Conservation (phyloP, 352 stramenopile species). For the Phytopythium helicoides region DNA sequence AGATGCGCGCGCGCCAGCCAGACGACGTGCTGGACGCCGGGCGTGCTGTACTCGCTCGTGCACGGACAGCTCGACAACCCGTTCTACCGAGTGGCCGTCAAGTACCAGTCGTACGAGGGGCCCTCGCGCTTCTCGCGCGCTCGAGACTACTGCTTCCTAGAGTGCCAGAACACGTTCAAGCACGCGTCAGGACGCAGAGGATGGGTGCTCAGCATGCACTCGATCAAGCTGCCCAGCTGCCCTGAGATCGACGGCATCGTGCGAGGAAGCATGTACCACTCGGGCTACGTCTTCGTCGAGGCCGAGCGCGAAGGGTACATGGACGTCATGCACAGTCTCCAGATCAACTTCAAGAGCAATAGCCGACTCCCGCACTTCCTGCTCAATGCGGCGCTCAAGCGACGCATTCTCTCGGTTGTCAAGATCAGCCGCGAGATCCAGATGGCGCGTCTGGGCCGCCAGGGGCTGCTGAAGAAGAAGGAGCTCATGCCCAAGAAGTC, state of each 20-base stretch:
- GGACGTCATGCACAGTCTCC: conserved; percentile 84
- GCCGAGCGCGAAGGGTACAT: conserved; percentile 72
- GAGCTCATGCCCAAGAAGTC: conserved; percentile 69
- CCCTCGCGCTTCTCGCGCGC: conserved; percentile 53
- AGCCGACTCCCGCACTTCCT: conserved; percentile 61
- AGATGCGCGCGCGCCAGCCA: conserved; percentile 57
- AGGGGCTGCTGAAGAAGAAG: conserved; percentile 57
- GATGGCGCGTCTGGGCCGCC: conserved; percentile 46
- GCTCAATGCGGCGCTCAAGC: conserved; percentile 60
- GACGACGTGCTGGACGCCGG: conserved; percentile 68
- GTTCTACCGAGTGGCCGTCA: conserved; percentile 65
- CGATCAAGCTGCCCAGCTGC: conserved; percentile 74
- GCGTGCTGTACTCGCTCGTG: conserved; percentile 61
- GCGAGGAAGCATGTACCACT: conserved; percentile 80
- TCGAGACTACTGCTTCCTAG: conserved; percentile 69
- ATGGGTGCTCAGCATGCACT: conserved; percentile 83
- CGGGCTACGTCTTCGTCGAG: conserved; percentile 77
- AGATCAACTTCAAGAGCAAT: conserved; percentile 85
- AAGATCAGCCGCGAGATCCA: conserved; percentile 68
- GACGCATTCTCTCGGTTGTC: conserved; percentile 61
- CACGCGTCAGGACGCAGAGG: conserved; percentile 63
- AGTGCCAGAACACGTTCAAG: conserved; percentile 81
- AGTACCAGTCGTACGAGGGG: conserved; percentile 65
- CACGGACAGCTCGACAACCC: conserved; percentile 39
- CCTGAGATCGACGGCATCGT: conserved; percentile 70